Base-by-base conservation (phyloP, 306 rosid species). In the Alnus rubra region DNA sequence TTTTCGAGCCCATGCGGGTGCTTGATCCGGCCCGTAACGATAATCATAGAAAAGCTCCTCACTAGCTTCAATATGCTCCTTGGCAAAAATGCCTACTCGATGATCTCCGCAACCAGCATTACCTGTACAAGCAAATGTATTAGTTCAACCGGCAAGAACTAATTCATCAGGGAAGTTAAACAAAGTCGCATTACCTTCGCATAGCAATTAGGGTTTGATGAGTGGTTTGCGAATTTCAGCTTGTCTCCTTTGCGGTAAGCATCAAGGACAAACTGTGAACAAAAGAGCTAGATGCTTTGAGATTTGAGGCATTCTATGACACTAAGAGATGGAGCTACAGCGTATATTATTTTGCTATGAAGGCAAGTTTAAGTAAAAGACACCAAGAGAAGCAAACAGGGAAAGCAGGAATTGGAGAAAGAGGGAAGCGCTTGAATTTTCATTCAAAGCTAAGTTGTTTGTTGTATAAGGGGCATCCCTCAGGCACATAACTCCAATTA, bases 21-120 rank as follows among this genome's bases (percentile, higher is more conserved):
- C 98, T 87, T 91, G 92, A 76, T 92, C 94, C 12, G 96, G 92
- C 58, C 97, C 97, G 68, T 95, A 95, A 50, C 98, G 88, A 74
- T 95, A 95, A 81, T 95, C 98, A 35, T 92, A 95, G 90, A 95
- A 95, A 82, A 95, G 88, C 89, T 95, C 98, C 85, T 95, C 97
- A 74, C 98, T 84, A 48, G 95, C 90, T 79, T 92, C 98, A 11
- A 95, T 95, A 75, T 73, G 93, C 85, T 95, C 98, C 91, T 91
- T 95, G 76, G 98, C 93, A 72, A 95, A 95, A 72, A 95, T 95
- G 81, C 97, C 98, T 33, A 95, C 98, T 37, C 98, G 87, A 81
- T 95, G 97, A 88, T 95, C 98, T 81, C 98, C 98, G 97, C 95
- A 33, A 95, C 98, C 88, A 95, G 76, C 91, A 95, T 92, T 81